Evolutionary conservation across 257 asterid genomes (phyloP).

Genomic region (Mentha longifolia): DNA sequence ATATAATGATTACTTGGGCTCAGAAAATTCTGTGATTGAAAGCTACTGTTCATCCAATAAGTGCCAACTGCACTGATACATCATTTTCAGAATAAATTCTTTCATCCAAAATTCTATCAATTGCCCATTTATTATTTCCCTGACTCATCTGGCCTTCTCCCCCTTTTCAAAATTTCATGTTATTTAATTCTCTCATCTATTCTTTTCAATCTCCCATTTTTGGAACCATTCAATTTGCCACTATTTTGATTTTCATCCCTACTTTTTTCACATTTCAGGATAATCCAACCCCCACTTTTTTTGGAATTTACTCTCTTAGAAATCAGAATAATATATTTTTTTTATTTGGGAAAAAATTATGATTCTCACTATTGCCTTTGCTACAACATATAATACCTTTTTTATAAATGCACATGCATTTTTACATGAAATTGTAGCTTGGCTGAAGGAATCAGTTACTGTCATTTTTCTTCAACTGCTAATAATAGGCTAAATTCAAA

Average conservation of each 20-base stretch:
- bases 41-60: conserved; percentile 46
- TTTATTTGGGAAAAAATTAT: no score
- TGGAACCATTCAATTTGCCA: conserved; percentile 30
- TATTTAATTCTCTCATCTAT: conserved; percentile 4
- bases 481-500: neutral
- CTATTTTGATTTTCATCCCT: neutral
- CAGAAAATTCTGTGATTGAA: conserved; percentile 66
- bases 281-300: neutral
- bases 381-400: neutral
- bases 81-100: conserved; percentile 59
- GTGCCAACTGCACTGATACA: conserved; percentile 59
- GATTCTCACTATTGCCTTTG: no score
- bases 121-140: conserved; percentile 34
- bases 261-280: conserved; percentile 9
- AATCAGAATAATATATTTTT: neutral
- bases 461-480: neutral
- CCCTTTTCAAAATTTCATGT: conserved; percentile 30
- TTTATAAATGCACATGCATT: neutral
- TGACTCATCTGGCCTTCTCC: conserved; percentile 35
- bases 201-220: conserved; percentile 29
- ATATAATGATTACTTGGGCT: conserved; percentile 63
- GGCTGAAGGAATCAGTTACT: neutral
- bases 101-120: conserved; percentile 47
- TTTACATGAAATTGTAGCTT: neutral
- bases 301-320: neutral